Conservation (phyloP, 1,284 basidiomycete genomes). For the Ustilago shanxiensis region DNA sequence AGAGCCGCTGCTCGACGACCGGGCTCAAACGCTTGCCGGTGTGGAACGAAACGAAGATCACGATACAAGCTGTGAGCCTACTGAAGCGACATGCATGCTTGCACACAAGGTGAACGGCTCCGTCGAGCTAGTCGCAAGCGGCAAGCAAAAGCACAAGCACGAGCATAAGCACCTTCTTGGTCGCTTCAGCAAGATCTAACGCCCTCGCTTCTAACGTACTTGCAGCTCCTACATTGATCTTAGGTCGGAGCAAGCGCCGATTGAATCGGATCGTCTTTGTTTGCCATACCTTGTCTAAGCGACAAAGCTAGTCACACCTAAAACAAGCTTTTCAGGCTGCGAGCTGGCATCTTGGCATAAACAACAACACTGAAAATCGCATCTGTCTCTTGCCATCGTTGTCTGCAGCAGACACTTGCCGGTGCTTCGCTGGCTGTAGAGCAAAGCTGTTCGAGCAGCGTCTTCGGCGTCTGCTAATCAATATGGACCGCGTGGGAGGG, state of each 20-base stretch:
- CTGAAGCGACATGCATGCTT: background rate
- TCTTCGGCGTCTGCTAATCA: background rate
- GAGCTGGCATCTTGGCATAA: background rate
- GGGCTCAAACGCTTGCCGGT: background rate
- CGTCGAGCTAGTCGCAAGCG: too few relatives aligned
- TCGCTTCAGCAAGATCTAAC: slow-evolving; percentile 11
- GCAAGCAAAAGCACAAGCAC: too few relatives aligned
- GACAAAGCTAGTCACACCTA: slow-evolving; percentile 5
- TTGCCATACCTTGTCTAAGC: background rate
- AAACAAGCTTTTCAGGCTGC: background rate
- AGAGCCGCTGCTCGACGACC: too few relatives aligned
- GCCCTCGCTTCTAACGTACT: slow-evolving; percentile 12
- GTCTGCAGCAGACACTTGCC: background rate
- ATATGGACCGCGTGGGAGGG: background rate
- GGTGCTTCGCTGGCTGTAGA: background rate
- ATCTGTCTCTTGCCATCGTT: background rate
- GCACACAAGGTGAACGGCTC: background rate
- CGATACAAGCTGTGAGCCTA: slow-evolving; percentile 2
- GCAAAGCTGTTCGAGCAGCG: background rate
- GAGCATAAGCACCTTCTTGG: background rate
- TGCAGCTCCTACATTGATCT: background rate
- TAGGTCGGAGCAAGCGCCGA: too few relatives aligned
- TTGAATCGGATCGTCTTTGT: background rate
- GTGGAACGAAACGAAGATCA: background rate
- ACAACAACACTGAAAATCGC: background rate